A percentile compares a stretch with the other conserved stretches of the same genome.
These are phyloP conservation scores for Macaranga tanarius DNA, from an alignment of 441 rosid genomes.

Conservation along the genomic window DNA sequence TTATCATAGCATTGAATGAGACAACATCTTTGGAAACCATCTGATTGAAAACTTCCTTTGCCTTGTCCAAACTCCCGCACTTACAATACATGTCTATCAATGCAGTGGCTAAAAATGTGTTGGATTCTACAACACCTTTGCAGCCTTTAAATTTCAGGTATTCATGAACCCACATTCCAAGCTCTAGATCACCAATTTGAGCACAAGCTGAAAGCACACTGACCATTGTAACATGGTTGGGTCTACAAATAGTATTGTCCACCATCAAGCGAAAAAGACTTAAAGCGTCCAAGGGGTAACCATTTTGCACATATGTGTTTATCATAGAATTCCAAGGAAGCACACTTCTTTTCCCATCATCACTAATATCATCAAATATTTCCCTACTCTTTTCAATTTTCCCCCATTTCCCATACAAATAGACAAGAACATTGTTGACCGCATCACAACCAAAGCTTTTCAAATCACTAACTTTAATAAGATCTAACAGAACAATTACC, in stretches of 20 bases:
- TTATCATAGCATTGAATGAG: slow-evolving; percentile 48
- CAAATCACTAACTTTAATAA: slow-evolving; percentile 3
- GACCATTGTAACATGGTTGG: slow-evolving; percentile 50
- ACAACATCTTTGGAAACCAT: slow-evolving; percentile 39
- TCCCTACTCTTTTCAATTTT: slow-evolving; percentile 34
- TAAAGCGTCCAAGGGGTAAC: slow-evolving; percentile 37
- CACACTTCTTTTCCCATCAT: slow-evolving; percentile 27
- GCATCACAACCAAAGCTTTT: slow-evolving; percentile 22
- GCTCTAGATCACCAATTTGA: slow-evolving; percentile 46
- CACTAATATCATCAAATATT: slow-evolving; percentile 29
- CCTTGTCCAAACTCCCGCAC: slow-evolving; percentile 43
- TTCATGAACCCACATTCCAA: slow-evolving; percentile 40
- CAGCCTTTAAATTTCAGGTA: slow-evolving; percentile 32
- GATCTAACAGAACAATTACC: slow-evolving; percentile 24
- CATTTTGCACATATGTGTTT: slow-evolving; percentile 40
- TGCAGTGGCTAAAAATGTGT: slow-evolving; percentile 40
- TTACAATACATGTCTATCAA: slow-evolving; percentile 47
- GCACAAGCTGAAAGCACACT: slow-evolving; percentile 48
- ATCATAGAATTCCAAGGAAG: slow-evolving; percentile 51
- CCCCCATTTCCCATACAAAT: slow-evolving; percentile 43
- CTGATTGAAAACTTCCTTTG: slow-evolving; percentile 34
- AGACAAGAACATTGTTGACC: slow-evolving; percentile 34
- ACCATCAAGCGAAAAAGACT: slow-evolving; percentile 36
- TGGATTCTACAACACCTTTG: slow-evolving; percentile 32
- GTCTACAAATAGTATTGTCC: slow-evolving; percentile 23